Evolutionary conservation across 495 filamentous ascomycete species (phyloP), one percentile per base, ranked within the genome.

Genomic region (Trichoderma erinaceum): DNA sequence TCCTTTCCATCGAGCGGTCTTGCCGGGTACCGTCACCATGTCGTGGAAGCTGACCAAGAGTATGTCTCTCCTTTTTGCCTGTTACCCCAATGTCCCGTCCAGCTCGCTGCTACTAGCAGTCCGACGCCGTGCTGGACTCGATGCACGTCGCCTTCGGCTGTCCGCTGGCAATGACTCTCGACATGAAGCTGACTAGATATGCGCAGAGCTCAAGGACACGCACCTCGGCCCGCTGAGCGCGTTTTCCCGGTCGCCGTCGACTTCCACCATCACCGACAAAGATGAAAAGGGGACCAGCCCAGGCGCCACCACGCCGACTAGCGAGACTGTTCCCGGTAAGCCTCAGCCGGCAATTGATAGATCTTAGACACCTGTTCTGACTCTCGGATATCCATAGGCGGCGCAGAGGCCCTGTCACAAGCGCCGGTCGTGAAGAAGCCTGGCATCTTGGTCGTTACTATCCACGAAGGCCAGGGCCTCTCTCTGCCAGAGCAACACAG

Each of bases 11-110:
- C n/a, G 56, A 61, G 48, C 56, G 56, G 56, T 13, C 25, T 12
- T 16, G 56, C 56, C 23, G 56, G 56, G 27, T 21, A 29, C 25
- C 56, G 27, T 61, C 44, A 66, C 25, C 68, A 97, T 96, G 92
- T 97, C 92, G 80, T 96, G 92, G 92, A 96, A 92, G 79, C 84
- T 97, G 72, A 96, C 91, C 74, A 92, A 92, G 86, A 94, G 91
- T 91, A 86, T 87, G 56, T 61, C 56, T 32, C 56, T 61, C 56
- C 56, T 61, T 61, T 85, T 41, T 32, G 43, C 25, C 23, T 32
- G 27, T 13, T 32, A 0, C 16, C 16, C 63, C 63, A 7, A 65
- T 35, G 48, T 29, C 64, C 5, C 63, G 21, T 41, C 68, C 21
- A 64, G 21, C 35, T 48, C 32, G 21, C 46, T n/a, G 27, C 18